Percentiles rank a stretch among this genome's conserved stretches.
phyloP scores from a whole-genome alignment of 345 rosid genomes.

The Melaleuca quinquenervia region DNA sequence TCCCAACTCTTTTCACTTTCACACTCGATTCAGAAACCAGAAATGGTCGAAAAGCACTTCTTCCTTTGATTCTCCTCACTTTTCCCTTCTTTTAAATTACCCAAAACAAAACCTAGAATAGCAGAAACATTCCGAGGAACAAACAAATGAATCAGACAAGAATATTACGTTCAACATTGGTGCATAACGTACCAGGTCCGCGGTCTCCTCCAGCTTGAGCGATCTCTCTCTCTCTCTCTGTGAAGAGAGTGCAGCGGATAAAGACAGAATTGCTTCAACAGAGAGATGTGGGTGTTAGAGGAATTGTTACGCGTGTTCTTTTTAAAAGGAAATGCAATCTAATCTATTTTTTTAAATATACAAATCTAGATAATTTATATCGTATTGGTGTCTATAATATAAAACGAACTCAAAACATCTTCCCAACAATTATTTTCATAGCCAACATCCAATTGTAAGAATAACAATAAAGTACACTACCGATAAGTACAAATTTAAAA shows the following conservation, averaged over 20 bases:
- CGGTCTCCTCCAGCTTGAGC: constrained; percentile 4
- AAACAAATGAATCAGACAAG: not conserved
- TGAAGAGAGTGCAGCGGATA: not conserved
- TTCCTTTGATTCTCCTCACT: not conserved
- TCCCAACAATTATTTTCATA: not conserved
- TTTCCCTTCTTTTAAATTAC: not conserved
- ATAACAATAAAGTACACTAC: not conserved
- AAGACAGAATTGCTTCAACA: not conserved
- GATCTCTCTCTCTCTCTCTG: not conserved
- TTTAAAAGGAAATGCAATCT: not conserved
- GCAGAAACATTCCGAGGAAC: not conserved
- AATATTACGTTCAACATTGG: not conserved
- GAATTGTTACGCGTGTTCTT: not conserved
- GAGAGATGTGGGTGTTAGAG: not conserved
- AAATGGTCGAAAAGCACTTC: not conserved
- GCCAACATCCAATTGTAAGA: not conserved
- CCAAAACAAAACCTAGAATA: not conserved
- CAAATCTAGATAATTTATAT: not conserved
- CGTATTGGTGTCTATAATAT: not conserved
- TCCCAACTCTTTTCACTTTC: not conserved
- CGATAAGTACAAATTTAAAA: not conserved
- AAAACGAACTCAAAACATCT: not conserved
- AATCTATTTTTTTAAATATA: not conserved
- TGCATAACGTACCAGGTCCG: not conserved
- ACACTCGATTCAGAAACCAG: not conserved